Evolutionary conservation across 257 asterid genomes (phyloP).

Genomic region (Eucommia ulmoides): DNA sequence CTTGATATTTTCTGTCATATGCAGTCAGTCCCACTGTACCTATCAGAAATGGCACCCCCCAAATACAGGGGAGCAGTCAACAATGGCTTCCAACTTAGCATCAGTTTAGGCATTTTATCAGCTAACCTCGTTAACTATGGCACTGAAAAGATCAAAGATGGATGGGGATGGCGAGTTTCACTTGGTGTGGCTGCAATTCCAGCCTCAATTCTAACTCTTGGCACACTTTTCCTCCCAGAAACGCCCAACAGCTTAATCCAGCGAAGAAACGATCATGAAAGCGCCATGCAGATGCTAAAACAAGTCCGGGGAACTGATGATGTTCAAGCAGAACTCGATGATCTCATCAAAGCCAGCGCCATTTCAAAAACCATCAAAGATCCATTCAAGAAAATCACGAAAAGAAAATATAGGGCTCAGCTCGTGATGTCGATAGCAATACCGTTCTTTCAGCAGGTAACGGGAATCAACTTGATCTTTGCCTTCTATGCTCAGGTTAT

Average conservation of each 20-base stretch:
- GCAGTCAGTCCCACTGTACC: conserved; percentile 43
- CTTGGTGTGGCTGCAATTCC: conserved; percentile 28
- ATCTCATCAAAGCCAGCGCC: conserved; percentile 35
- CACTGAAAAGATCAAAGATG: conserved; percentile 27
- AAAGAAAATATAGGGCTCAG: conserved; percentile 37
- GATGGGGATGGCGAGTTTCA: conserved; percentile 68
- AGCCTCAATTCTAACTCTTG: conserved; percentile 20
- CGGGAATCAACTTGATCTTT: conserved; percentile 54
- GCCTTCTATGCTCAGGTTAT: no score
- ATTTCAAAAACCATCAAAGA: conserved; percentile 15
- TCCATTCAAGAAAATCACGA: conserved; percentile 23
- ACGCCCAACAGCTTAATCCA: conserved; percentile 47
- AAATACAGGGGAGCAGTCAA: conserved; percentile 44
- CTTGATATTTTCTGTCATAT: background rate
- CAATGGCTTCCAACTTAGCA: conserved; percentile 30
- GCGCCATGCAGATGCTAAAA: conserved; percentile 26
- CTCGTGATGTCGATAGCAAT: conserved; percentile 42
- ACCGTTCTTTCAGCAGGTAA: conserved; percentile 47
- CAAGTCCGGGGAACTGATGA: conserved; percentile 32
- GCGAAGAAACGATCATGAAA: conserved; percentile 13
- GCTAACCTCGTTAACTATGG: conserved; percentile 42
- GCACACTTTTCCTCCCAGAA: conserved; percentile 41
- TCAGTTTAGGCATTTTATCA: conserved; percentile 28
- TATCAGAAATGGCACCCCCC: conserved; percentile 58
- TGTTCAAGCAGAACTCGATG: conserved; percentile 36